Evolutionary conservation across 1,284 basidiomycete genomes (phyloP).

Genomic region (Moniliophthora roreri): DNA sequence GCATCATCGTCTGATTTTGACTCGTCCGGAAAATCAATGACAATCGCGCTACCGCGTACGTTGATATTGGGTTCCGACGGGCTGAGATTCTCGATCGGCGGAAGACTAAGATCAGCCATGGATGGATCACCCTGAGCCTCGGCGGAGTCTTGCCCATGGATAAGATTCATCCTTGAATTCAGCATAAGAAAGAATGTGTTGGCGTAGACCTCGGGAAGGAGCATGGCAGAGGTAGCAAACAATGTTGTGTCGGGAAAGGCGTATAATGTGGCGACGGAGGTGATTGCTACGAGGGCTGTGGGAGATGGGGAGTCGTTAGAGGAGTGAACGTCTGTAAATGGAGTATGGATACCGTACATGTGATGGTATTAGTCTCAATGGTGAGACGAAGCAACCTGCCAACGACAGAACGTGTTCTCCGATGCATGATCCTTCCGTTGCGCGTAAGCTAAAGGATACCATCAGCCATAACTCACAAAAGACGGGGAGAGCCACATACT

Average conservation of each 20-base stretch:
- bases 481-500: background rate
- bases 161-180: background rate
- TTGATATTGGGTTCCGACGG: no score
- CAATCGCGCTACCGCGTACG: no score
- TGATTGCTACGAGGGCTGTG: background rate
- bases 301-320: background rate
- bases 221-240: background rate
- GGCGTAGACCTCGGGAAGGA: background rate
- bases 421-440: background rate
- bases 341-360: background rate
- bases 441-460: background rate
- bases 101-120: no score
- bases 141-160: background rate
- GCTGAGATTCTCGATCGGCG: no score
- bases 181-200: background rate
- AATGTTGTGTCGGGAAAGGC: background rate
- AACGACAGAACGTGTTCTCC: background rate
- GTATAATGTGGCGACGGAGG: background rate
- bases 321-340: background rate
- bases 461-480: background rate
- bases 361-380: background rate
- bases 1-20: no score
- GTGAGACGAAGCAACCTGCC: background rate
- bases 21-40: no score
- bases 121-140: no score